A percentile compares a stretch with the other conserved stretches of the same genome.
Evolutionary conservation across 179 eudicot genomes (phyloP).

Genomic region (Amaranthus tricolor): DNA sequence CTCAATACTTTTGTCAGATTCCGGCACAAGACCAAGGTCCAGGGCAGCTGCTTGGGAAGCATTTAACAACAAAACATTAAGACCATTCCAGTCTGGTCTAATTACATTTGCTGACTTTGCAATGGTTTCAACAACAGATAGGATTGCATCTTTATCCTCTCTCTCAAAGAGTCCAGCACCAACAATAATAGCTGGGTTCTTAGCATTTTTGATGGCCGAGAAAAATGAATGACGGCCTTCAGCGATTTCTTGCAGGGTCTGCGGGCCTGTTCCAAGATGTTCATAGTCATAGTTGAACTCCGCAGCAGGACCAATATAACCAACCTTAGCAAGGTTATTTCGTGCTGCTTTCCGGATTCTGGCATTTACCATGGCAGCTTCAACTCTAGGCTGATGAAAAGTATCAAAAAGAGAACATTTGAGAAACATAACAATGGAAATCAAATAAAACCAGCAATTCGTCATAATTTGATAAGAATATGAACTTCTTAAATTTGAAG

Average conservation of each 20-base stretch:
- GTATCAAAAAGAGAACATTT: constrained; percentile 11
- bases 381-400: constrained; percentile 82
- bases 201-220: constrained; percentile 61
- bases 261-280: constrained; percentile 80
- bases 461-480: too few species aligned
- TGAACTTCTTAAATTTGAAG: too few species aligned
- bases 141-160: constrained; percentile 77
- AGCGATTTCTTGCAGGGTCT: constrained; percentile 70
- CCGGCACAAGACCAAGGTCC: constrained; percentile 86
- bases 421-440: neutral
- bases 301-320: constrained; percentile 73
- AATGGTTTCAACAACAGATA: constrained; percentile 61
- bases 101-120: constrained; percentile 59
- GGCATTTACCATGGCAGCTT: constrained; percentile 99
- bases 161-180: constrained; percentile 89
- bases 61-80: constrained; percentile 72
- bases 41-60: constrained; percentile 99
- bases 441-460: neutral
- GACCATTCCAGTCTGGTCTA: constrained; percentile 89
- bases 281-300: constrained; percentile 78
- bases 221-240: constrained; percentile 73
- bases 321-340: constrained; percentile 70
- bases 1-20: constrained; percentile 66
- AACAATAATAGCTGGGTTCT: constrained; percentile 78
- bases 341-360: constrained; percentile 79